Percentiles rank a stretch among this genome's conserved stretches.
phyloP scores from a whole-genome alignment of 2,329 filamentous ascomycete species.

The Alternaria brassicicola region DNA sequence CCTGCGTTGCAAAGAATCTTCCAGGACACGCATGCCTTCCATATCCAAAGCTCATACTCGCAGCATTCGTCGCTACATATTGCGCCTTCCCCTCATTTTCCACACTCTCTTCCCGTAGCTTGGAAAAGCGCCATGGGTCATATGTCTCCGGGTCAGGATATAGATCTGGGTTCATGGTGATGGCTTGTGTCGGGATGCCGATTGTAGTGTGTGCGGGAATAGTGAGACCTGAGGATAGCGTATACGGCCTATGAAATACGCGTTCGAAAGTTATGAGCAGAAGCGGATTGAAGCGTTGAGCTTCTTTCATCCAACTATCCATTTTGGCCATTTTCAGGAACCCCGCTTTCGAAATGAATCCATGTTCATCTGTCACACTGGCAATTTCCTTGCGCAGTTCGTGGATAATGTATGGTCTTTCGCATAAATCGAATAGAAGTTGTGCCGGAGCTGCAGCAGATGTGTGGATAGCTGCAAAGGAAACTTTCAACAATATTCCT shows the following conservation, averaged over 20 bases:
- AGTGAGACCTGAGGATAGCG: neutral
- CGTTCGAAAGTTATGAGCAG: neutral
- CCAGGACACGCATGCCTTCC: neutral
- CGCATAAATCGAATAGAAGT: neutral
- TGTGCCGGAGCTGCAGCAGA: neutral
- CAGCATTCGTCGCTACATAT: neutral
- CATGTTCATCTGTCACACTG: neutral
- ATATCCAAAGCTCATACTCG: neutral
- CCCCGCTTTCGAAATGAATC: neutral
- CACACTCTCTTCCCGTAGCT: neutral
- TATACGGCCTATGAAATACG: neutral
- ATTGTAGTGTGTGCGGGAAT: neutral
- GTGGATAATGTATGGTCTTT: conserved; percentile 1
- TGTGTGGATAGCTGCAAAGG: neutral
- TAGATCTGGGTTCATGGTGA: neutral
- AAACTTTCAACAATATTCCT: neutral
- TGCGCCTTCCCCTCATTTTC: neutral
- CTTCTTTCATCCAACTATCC: neutral
- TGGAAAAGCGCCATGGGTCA: neutral
- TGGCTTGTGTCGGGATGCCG: neutral
- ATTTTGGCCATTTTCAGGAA: neutral
- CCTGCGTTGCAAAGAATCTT: neutral
- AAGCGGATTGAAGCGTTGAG: neutral
- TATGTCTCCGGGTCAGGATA: neutral
- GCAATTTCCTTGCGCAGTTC: neutral